Evolutionary conservation across 305 asterid genomes (phyloP), one percentile per base, ranked within the genome.

Genomic region (Fraxinus dipetala): DNA sequence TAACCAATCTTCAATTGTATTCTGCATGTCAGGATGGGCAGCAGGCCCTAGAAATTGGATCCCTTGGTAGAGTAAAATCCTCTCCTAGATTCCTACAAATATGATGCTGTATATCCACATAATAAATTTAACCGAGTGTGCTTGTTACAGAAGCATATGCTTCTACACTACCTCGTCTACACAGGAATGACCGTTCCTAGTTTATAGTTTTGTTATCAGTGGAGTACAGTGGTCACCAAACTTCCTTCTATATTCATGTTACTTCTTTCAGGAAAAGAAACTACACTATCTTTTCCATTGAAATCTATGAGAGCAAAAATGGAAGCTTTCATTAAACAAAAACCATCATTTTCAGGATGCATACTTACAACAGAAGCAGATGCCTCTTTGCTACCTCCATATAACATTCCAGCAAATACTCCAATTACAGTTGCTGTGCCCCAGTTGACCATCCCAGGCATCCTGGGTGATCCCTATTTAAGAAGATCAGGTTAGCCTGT

Each of bases 321-420:
- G 16, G 16, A 63, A 79, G 56, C 61, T 77, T 45, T 61, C 10
- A 24, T 61, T 61, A 22, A 61, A 61, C 31, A 65, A 56, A 56
- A 9, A 24, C 35, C 30, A 65, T 65, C 34, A 43, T 65, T 38
- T 31, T 35, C 78, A 67, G 72, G 45, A 69, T 28, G 80, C 74
- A 75, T 73, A 87, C 98, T 91, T 87, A 95, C 98, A 86, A 93
- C 95, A 83, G 99, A 95, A 81, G 97, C 97, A 85, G 97, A 89
- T 45, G 97, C 98, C 91, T 93, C 99, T 90, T 92, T 94, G 92
- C 98, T 94, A 77, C 98, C 98, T 43, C 99, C 97, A 85, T 94
- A 94, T 59, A 95, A 78, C 96, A 95, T 85, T 82, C 99, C 99
- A 75, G 98, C 94, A 88, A 95, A 94, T 65, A 95, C 83, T 79